Evolutionary conservation across 139 green algal genomes (phyloP).

Genomic region (Chlorella sp.): DNA sequence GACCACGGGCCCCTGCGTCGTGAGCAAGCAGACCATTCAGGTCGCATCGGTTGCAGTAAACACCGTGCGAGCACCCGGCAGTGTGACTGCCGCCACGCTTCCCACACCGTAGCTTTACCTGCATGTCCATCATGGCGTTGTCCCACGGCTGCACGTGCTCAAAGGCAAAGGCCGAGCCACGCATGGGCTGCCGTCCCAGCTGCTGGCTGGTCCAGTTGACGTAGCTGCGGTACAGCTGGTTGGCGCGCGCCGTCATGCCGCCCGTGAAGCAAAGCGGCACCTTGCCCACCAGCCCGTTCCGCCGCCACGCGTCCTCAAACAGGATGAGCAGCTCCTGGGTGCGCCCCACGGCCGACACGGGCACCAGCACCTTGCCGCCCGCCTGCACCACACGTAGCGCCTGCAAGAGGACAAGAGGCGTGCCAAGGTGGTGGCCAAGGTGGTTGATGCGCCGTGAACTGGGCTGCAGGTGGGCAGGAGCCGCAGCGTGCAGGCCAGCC

Average conservation of each 20-base stretch:
- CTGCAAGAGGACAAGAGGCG: constrained; percentile 24
- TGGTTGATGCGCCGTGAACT: no score
- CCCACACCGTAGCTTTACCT: no score
- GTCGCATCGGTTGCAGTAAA: no score
- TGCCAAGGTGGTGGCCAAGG: no score
- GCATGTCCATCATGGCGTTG: background rate
- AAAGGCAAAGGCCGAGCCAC: constrained; percentile 1
- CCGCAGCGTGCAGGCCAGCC: background rate
- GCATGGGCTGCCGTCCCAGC: background rate
- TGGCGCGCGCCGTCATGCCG: constrained; percentile 52
- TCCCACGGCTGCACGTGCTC: constrained; percentile 21
- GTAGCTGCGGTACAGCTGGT: constrained; percentile 46
- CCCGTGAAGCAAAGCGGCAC: constrained; percentile 58
- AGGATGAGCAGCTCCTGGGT: constrained; percentile 68
- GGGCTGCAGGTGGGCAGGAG: background rate
- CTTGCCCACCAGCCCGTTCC: constrained; percentile 31
- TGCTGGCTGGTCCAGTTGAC: constrained; percentile 21
- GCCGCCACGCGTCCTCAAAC: constrained; percentile 67
- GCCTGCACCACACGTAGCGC: constrained; percentile 27
- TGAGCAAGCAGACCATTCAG: background rate
- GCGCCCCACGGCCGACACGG: constrained; percentile 45
- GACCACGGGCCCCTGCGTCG: constrained; percentile 41
- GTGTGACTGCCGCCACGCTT: no score
- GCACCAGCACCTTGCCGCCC: constrained; percentile 59
- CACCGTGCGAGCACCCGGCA: no score